A percentile compares a stretch with the other conserved stretches of the same genome.
phyloP scores from a whole-genome alignment of 108 stramenopile genomes.

The Thalassiosira profunda region DNA sequence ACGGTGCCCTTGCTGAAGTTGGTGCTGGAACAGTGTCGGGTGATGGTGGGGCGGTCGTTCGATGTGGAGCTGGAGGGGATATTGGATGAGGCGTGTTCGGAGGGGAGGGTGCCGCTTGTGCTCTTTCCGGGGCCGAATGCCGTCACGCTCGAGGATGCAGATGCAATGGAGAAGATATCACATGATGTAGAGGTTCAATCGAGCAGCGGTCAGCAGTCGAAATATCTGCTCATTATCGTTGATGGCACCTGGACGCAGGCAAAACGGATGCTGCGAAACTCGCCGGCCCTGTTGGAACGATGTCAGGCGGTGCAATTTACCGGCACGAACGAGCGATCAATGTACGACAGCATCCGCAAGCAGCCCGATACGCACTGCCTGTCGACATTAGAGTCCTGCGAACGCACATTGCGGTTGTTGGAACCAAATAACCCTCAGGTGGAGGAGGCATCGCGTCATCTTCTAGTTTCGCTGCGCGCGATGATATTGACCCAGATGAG shows the following conservation, averaged over 20 bases:
- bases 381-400: slow-evolving; percentile 64
- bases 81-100: background rate
- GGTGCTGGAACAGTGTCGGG: slow-evolving; percentile 45
- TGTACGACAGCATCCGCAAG: slow-evolving; percentile 58
- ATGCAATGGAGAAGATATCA: slow-evolving; percentile 9
- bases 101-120: slow-evolving; percentile 35
- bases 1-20: slow-evolving; percentile 57
- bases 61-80: slow-evolving; percentile 6
- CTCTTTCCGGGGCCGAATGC: slow-evolving; percentile 62
- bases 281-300: slow-evolving; percentile 41
- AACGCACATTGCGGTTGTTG: slow-evolving; percentile 30
- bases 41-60: slow-evolving; percentile 51
- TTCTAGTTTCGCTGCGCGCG: slow-evolving; percentile 7
- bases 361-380: slow-evolving; percentile 61
- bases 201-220: slow-evolving; percentile 1
- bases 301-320: slow-evolving; percentile 53
- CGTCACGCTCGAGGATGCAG: slow-evolving; percentile 43
- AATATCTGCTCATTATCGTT: slow-evolving; percentile 44
- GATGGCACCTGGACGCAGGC: slow-evolving; percentile 79
- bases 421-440: slow-evolving; percentile 18
- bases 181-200: background rate
- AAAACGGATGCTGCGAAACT: slow-evolving; percentile 55
- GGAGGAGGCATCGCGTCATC: slow-evolving; percentile 13
- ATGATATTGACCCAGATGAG: slow-evolving; percentile 37
- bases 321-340: slow-evolving; percentile 16